Percentiles rank a stretch among this genome's conserved stretches.
Conservation (phyloP, 257 asterid species). For the Asclepias syriaca region DNA sequence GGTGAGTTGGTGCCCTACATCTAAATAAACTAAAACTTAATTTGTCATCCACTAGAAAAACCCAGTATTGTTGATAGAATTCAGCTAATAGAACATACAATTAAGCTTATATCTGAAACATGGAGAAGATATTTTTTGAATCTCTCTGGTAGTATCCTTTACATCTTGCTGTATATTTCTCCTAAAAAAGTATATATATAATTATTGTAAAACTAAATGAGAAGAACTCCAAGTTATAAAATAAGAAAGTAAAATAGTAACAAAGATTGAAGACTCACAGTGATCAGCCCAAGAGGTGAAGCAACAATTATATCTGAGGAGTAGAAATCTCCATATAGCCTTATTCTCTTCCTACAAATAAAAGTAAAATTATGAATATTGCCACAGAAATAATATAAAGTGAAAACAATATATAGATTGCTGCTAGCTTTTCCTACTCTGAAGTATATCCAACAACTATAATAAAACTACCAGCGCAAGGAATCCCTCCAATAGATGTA, state of each 20-base stretch:
- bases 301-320: constrained; percentile 90
- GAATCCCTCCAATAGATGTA: neutral
- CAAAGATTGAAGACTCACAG: constrained; percentile 41
- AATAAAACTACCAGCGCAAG: neutral
- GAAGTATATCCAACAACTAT: neutral
- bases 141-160: neutral
- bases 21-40: neutral
- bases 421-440: neutral
- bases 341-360: constrained; percentile 52
- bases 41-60: neutral
- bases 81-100: neutral
- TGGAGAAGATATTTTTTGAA: neutral
- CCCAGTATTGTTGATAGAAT: neutral
- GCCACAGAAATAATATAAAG: neutral
- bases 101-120: neutral
- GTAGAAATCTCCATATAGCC: constrained; percentile 74
- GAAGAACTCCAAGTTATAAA: neutral
- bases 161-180: neutral
- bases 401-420: neutral
- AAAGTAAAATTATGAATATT: constrained; percentile 8
- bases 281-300: constrained; percentile 86
- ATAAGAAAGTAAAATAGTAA: neutral
- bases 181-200: neutral
- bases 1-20: neutral
- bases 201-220: neutral